phyloP scores from a whole-genome alignment of 345 rosid genomes.

The Erucastrum elatum region DNA sequence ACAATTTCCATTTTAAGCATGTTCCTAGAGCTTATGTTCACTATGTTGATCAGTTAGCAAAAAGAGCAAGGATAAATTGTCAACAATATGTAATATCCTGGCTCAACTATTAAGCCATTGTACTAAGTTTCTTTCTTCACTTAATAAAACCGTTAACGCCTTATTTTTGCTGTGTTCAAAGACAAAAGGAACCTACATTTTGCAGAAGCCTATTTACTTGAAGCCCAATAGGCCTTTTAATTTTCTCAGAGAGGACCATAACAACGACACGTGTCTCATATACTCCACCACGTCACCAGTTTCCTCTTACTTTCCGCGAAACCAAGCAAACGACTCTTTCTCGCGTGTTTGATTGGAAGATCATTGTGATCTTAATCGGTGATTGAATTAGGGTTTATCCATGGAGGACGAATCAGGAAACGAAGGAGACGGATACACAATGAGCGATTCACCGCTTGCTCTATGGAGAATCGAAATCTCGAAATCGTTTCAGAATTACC shows the following conservation, averaged over 20 bases:
- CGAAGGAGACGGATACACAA: conserved; percentile 31
- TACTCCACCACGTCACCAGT: conserved; percentile 19
- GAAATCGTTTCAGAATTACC: conserved; percentile 49
- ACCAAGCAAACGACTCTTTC: conserved; percentile 6
- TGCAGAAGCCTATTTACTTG: too few relatives aligned
- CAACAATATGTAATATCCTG: too few relatives aligned
- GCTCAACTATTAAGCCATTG: too few relatives aligned
- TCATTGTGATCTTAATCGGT: neutral
- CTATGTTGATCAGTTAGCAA: too few relatives aligned
- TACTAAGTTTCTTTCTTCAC: too few relatives aligned
- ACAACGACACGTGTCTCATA: neutral
- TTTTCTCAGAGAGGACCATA: neutral
- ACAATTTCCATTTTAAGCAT: too few relatives aligned
- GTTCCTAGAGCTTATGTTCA: too few relatives aligned
- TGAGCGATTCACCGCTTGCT: conserved; percentile 32
- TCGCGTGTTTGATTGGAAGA: neutral
- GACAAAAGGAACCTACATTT: too few relatives aligned
- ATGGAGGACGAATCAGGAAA: conserved; percentile 50
- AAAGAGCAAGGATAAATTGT: too few relatives aligned
- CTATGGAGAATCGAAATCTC: conserved; percentile 53
- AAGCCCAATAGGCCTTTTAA: conserved; percentile 4
- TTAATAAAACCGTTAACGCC: too few relatives aligned
- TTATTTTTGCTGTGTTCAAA: too few relatives aligned
- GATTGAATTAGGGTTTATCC: conserved; percentile 8
- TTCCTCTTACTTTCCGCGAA: conserved; percentile 4